A percentile compares a stretch with the other conserved stretches of the same genome.
Conservation (phyloP, 176 grass and related monocot species). For the Oryza punctata region DNA sequence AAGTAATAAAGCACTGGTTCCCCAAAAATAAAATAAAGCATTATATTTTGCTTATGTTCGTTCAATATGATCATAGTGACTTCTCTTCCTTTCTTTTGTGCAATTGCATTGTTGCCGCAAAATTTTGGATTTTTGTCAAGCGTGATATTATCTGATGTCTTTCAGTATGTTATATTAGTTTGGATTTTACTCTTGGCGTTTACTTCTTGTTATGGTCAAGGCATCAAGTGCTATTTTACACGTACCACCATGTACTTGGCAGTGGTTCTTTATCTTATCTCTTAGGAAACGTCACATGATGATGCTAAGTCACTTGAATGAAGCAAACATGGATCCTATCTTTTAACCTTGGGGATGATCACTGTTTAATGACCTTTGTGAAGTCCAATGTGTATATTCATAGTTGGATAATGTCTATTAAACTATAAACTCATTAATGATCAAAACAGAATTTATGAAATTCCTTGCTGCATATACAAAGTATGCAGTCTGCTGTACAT, state of each 20-base stretch:
- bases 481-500: background rate
- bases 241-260: conserved; percentile 14
- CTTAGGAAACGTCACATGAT: conserved; percentile 9
- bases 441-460: conserved; percentile 2
- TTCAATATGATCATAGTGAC: background rate
- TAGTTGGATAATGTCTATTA: conserved; percentile 8
- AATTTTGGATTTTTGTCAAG: background rate
- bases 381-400: conserved; percentile 12
- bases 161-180: conserved; percentile 2
- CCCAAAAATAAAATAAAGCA: background rate
- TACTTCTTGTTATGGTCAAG: background rate
- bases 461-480: background rate
- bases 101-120: background rate
- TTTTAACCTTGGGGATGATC: background rate
- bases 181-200: conserved; percentile 8
- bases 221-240: conserved; percentile 10
- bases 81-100: background rate
- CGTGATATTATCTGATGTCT: conserved; percentile 15
- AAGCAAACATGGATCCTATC: conserved; percentile 6
- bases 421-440: conserved; percentile 12
- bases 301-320: background rate
- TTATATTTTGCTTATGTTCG: background rate
- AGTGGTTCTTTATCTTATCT: background rate
- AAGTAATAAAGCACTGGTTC: background rate
- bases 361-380: conserved; percentile 3